Base-by-base conservation (phyloP, 805 yeast genomes). In the Wickerhamomyces strasburgensis region DNA sequence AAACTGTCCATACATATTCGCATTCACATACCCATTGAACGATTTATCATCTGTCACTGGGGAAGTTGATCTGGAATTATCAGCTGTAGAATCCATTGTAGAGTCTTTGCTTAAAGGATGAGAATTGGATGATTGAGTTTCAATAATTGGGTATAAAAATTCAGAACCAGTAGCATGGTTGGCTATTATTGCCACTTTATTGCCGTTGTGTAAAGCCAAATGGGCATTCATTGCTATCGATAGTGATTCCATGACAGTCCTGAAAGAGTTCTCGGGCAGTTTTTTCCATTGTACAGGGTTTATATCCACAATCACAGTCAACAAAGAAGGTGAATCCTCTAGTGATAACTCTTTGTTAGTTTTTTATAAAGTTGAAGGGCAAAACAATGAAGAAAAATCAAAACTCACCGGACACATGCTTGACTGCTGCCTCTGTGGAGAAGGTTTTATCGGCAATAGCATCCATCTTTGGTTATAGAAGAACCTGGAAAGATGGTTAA, bases 211-310 rank as follows among this genome's bases (percentile, higher is more conserved):
- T 34, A 86, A 68, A 0, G 98, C 80, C 32, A 93, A 57, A 58
- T 93, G 98, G 2, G 95, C 88, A 58, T 93, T 93, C 35, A 89
- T 58, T 51, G 83, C 79, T 17, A 93, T 87, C 23, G 87, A 60
- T 7, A 89, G 53, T 3, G 89, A 67, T 44, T 82, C 72, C 6
- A 83, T 58, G 6, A 29, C 76, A 53, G n/a, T 72, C 53, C 31
- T 61, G 39, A 41, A 54, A 49, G 36, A 52, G 46, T 35, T 56
- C 49, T 42, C 53, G 26, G 48, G 54, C 44, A 44, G 51, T 58
- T 41, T 65, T 66, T 31, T 70, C 71, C 62, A 64, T 37, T 56
- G 59, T 23, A 66, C 58, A 0, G 96, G 88, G 33, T 84, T 78
- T 8, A 86, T 67, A 46, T 90, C 98, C 5, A 90, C 57, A 3